A percentile compares a stretch with the other conserved stretches of the same genome.
phyloP scores from a whole-genome alignment of 495 filamentous ascomycete genomes.

The Lineolata rhizophorae region DNA sequence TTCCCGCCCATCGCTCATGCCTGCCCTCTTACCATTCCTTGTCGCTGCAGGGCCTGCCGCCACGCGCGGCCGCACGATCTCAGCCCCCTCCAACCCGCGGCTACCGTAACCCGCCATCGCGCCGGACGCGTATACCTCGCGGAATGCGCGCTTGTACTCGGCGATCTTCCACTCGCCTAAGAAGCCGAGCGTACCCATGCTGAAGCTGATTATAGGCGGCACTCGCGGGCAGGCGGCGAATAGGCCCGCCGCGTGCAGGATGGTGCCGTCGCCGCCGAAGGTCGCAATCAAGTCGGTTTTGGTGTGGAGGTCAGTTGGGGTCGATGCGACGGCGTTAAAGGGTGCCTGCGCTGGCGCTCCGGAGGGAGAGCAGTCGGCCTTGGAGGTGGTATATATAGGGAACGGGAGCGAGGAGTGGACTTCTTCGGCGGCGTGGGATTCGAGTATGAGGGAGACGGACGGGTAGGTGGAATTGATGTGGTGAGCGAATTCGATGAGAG shows the following conservation, averaged over 20 bases:
- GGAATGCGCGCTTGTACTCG: slow-evolving; percentile 74
- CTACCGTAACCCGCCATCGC: slow-evolving; percentile 27
- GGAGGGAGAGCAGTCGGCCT: too few relatives aligned
- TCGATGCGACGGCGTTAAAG: too few relatives aligned
- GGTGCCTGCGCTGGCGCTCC: not conserved
- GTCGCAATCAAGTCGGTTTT: slow-evolving; percentile 79
- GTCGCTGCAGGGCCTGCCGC: too few relatives aligned
- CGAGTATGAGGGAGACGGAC: slow-evolving; percentile 59
- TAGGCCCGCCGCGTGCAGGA: slow-evolving; percentile 72
- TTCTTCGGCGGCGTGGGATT: slow-evolving; percentile 46
- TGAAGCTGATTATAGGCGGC: slow-evolving; percentile 84
- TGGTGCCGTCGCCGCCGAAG: slow-evolving; percentile 88
- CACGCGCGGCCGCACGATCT: too few relatives aligned
- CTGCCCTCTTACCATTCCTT: too few relatives aligned
- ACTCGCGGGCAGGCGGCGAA: slow-evolving; percentile 67
- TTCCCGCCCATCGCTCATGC: too few relatives aligned
- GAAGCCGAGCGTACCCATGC: slow-evolving; percentile 91
- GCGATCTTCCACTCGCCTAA: slow-evolving; percentile 89
- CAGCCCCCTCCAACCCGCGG: too few relatives aligned
- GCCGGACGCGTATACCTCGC: slow-evolving; percentile 86
- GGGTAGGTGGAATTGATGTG: slow-evolving; percentile 68
- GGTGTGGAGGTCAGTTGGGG: slow-evolving; percentile 18
- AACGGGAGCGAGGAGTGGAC: slow-evolving; percentile 54
- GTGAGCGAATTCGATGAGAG: slow-evolving; percentile 58
- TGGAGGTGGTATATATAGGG: slow-evolving; percentile 41